A percentile compares a stretch with the other conserved stretches of the same genome.
These are phyloP conservation scores for Colletotrichum sp. DNA, from an alignment of 2,329 filamentous ascomycete genomes.

Conservation along the genomic window DNA sequence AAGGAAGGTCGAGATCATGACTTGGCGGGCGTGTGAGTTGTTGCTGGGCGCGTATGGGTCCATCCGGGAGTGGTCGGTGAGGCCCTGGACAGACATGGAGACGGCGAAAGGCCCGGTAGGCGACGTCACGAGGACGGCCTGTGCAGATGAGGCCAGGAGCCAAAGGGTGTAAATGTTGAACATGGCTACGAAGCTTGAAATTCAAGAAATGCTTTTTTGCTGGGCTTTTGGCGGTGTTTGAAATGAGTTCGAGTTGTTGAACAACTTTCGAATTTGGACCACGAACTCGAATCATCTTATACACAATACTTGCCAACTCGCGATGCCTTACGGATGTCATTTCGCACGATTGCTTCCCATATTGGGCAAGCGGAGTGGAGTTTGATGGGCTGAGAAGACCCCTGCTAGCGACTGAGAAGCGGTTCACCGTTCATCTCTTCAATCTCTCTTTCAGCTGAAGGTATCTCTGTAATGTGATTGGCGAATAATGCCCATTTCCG, in stretches of 20 bases:
- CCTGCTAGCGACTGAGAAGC: background rate
- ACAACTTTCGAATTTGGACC: background rate
- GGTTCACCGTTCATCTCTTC: background rate
- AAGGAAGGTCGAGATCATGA: conserved; percentile 35
- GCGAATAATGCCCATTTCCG: background rate
- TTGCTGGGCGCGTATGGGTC: conserved; percentile 32
- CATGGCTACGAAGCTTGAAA: conserved; percentile 19
- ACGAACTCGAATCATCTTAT: background rate
- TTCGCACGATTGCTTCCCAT: background rate
- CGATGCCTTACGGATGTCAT: background rate
- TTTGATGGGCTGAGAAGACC: background rate
- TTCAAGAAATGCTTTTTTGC: background rate
- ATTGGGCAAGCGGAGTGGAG: background rate
- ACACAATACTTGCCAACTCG: background rate
- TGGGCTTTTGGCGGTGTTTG: background rate
- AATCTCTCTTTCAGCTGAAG: background rate
- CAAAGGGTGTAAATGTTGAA: conserved; percentile 20
- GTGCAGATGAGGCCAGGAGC: conserved; percentile 15
- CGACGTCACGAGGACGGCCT: conserved; percentile 30
- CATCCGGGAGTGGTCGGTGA: conserved; percentile 34
- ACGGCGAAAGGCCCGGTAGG: conserved; percentile 35
- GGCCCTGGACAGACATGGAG: conserved; percentile 24
- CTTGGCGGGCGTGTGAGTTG: conserved; percentile 25
- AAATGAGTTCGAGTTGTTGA: background rate
- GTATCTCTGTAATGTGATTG: background rate